Conservation (phyloP, 2,329 filamentous ascomycete genomes). For the Cordyceps cateniannulata region DNA sequence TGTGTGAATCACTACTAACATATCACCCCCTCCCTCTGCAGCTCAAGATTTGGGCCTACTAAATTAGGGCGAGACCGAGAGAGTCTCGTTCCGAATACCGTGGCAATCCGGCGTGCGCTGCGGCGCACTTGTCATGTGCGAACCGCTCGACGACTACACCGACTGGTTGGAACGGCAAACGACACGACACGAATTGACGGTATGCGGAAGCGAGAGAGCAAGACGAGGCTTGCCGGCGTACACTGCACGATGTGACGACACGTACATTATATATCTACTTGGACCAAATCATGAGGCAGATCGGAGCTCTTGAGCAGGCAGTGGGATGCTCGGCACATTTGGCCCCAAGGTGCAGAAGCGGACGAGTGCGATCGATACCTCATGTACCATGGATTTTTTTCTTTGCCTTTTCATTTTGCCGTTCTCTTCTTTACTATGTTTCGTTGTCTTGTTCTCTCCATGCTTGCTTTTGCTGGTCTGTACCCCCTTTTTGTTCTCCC, state of each 20-base stretch:
- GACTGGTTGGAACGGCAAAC: not conserved
- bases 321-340: slow-evolving; percentile 2
- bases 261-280: slow-evolving; percentile 22
- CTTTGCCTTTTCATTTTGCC: not conserved
- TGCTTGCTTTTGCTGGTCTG: not conserved
- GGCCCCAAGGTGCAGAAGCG: slow-evolving; percentile 12
- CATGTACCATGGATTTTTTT: slow-evolving; percentile 17
- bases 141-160: not conserved
- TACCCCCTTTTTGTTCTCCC: not conserved
- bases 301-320: not conserved
- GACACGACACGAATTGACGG: slow-evolving; percentile 2
- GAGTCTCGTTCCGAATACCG: slow-evolving; percentile 22
- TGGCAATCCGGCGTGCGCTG: slow-evolving; percentile 15
- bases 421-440: not conserved
- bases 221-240: slow-evolving; percentile 28
- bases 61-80: slow-evolving; percentile 27
- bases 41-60: slow-evolving; percentile 88
- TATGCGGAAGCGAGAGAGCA: slow-evolving; percentile 8
- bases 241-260: slow-evolving; percentile 36
- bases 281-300: slow-evolving; percentile 15
- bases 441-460: not conserved
- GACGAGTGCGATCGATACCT: slow-evolving; percentile 33
- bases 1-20: slow-evolving; percentile 28
- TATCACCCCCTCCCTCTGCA: slow-evolving; percentile 26
- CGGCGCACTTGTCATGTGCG: not conserved